phyloP scores from a whole-genome alignment of 805 yeast species.

The Yarrowia divulgata region DNA sequence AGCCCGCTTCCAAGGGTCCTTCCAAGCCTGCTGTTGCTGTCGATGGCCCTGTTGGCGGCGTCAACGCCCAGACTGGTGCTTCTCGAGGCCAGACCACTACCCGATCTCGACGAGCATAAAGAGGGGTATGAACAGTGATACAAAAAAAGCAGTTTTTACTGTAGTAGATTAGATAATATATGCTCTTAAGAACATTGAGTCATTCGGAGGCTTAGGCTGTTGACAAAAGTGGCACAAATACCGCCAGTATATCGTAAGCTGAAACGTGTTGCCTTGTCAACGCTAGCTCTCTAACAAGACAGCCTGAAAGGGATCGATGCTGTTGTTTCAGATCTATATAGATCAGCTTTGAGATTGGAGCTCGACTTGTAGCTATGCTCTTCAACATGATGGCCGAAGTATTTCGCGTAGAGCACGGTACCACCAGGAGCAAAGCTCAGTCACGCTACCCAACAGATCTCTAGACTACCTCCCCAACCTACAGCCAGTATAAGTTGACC shows the following conservation, averaged over 20 bases:
- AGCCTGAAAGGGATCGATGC: too few species aligned
- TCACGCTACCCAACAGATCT: too few species aligned
- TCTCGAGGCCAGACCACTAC: constrained; percentile 41
- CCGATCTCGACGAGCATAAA: constrained; percentile 42
- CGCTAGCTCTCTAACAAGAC: too few species aligned
- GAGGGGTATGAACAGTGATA: constrained; percentile 30
- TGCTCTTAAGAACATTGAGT: not conserved
- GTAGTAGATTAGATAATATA: constrained; percentile 36
- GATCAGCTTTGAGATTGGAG: too few species aligned
- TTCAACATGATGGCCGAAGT: too few species aligned
- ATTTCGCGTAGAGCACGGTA: too few species aligned
- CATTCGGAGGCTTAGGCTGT: not conserved
- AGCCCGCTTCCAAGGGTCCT: constrained; percentile 38
- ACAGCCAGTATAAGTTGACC: not conserved
- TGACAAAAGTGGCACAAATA: too few species aligned
- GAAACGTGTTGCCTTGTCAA: too few species aligned
- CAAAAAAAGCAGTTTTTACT: constrained; percentile 16
- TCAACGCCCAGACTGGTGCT: constrained; percentile 40
- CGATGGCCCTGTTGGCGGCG: constrained; percentile 37
- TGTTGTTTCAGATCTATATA: too few species aligned
- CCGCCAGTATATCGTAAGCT: too few species aligned
- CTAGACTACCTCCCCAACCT: not conserved
- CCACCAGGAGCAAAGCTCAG: too few species aligned
- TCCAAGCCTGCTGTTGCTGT: constrained; percentile 35
- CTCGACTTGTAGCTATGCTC: too few species aligned